Evolutionary conservation across 306 rosid species (phyloP), one percentile per base, ranked within the genome.

Genomic region (Acmispon strigosus): DNA sequence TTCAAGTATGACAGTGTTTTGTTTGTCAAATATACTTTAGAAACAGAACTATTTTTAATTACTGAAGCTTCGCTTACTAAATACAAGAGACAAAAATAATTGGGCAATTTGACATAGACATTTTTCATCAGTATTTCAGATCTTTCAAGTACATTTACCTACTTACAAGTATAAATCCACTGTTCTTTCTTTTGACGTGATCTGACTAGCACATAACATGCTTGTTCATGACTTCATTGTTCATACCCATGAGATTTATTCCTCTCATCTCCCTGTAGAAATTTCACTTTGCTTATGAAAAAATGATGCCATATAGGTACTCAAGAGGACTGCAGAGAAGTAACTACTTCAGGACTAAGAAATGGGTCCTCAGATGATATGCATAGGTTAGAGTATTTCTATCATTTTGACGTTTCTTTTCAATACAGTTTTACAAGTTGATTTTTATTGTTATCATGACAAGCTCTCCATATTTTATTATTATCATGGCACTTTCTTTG

Each of bases 361-460:
- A 70, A 67, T 10, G 42, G 79, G 50, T 65, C 69, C 70, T 81
- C 69, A 11, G 75, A 74, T 66, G 78, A 78, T 80, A n/a, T 74
- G 43, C 74, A 34, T 75, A 70, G 96, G 96, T 89, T 62, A 75
- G 84, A 75, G 66, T 72, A 58, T 58, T 32, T 41, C 66, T 74
- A 69, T 70, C 72, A 37, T 53, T 53, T 65, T 76, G 41, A 20
- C 42, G 43, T 59, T 42, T 77, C 17, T 54, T 32, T 62, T 17
- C 29, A 43, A 62, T 54, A 39, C 70, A 42, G 34, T 36, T 42
- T 56, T 59, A 15, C 20, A 4, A 7, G 16, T 52, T 29, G 45
- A 24, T 71, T 72, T 58, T 50, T 7, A 11, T 71, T n/a, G n/a
- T n/a, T n/a, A n/a, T 44, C 60, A 7, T 39, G 61, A 41, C 24